A percentile compares a stretch with the other conserved stretches of the same genome.
Evolutionary conservation across 2,329 filamentous ascomycete genomes (phyloP).

Genomic region (Trichocomaceae sp.): DNA sequence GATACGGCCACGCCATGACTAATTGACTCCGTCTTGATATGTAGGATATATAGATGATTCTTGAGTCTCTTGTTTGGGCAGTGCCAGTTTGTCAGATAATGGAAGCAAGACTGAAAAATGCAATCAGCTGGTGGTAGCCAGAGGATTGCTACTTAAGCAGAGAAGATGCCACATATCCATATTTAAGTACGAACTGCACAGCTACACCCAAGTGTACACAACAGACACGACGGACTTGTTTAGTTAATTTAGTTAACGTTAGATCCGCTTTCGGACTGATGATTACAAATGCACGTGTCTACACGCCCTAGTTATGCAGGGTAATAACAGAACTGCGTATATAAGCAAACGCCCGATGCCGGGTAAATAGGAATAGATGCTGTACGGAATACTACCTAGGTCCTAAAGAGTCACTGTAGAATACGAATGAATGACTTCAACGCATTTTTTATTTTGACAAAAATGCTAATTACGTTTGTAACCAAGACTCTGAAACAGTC

Average conservation of each 20-base stretch:
- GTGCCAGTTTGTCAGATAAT: not conserved
- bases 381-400: too few species aligned
- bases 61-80: not conserved
- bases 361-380: too few species aligned
- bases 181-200: not conserved
- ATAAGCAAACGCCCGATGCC: too few species aligned
- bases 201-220: not conserved
- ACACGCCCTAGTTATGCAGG: not conserved
- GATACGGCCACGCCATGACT: conserved; percentile 41
- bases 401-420: too few species aligned
- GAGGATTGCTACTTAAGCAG: too few species aligned
- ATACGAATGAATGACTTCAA: not conserved
- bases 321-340: not conserved
- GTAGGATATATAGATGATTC: too few species aligned
- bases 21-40: not conserved
- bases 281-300: conserved; percentile 4
- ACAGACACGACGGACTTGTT: not conserved
- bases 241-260: not conserved
- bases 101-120: not conserved
- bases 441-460: conserved; percentile 25
- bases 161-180: not conserved
- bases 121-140: not conserved
- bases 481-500: conserved; percentile 24
- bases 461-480: conserved; percentile 34
- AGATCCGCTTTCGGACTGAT: not conserved